A percentile compares a stretch with the other conserved stretches of the same genome.
Conservation (phyloP, 805 yeast genomes). For the Teunomyces panamensis region DNA sequence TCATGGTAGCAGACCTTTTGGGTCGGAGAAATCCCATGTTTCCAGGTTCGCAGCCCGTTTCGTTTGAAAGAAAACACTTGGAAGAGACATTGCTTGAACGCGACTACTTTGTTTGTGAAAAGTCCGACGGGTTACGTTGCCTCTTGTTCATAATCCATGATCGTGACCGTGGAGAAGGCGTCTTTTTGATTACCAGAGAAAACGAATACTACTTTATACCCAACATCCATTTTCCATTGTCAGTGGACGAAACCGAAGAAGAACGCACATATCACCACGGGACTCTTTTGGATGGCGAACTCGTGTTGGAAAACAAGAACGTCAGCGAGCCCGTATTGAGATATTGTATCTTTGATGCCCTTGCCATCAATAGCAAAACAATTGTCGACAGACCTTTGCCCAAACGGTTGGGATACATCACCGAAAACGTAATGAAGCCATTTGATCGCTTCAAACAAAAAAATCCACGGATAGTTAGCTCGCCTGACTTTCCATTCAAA, state of each 20-base stretch:
- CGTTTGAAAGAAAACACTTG: constrained; percentile 76
- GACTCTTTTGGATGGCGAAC: constrained; percentile 90
- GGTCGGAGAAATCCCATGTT: constrained; percentile 56
- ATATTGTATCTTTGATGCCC: constrained; percentile 86
- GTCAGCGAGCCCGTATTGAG: constrained; percentile 50
- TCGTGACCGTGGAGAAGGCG: constrained; percentile 79
- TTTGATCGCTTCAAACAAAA: constrained; percentile 64
- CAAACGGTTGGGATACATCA: constrained; percentile 83
- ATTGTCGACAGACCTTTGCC: constrained; percentile 70
- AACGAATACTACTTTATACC: constrained; percentile 82
- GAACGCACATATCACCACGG: constrained; percentile 73
- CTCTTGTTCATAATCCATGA: constrained; percentile 65
- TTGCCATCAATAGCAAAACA: constrained; percentile 74
- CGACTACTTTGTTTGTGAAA: constrained; percentile 94
- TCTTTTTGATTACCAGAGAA: constrained; percentile 83
- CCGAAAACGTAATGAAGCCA: constrained; percentile 78
- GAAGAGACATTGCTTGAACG: constrained; percentile 55
- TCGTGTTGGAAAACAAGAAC: constrained; percentile 73
- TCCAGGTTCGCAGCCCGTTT: constrained; percentile 95
- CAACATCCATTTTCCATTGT: constrained; percentile 76
- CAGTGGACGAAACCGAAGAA: constrained; percentile 37
- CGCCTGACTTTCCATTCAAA: constrained; percentile 72
- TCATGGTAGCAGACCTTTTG: constrained; percentile 64
- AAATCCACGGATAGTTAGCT: constrained; percentile 69
- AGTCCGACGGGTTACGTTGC: constrained; percentile 89